Base-by-base conservation (phyloP, 2,329 filamentous ascomycete genomes). In the Furcasterigmium sp. region DNA sequence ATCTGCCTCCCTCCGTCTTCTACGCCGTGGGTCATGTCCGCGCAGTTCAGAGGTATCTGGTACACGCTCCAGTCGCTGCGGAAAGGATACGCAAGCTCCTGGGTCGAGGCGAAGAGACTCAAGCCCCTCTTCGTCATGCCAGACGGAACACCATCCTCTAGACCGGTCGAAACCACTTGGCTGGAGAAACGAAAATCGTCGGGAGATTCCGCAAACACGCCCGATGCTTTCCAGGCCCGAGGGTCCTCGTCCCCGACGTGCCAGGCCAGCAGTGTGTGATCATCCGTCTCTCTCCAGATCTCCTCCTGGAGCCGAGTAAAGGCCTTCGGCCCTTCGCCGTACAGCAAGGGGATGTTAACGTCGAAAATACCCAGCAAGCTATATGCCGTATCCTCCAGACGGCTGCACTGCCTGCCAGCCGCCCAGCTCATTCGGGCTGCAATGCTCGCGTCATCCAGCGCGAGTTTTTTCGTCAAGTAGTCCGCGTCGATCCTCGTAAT, bases 211-310 rank as follows among this genome's bases (percentile, higher is more conserved):
- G 38, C 38, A 21, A 40, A 23, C 4, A 40, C 38, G 10, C 38
- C 19, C 3, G 17, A 4, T 10, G 15, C 5, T 2, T 15, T n/a
- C 28, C 26, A 40, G 17, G 38, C 38, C 3, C 38, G 38, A 4
- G 25, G 38, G 15, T 40, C 38, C 17, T 15, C 28, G 7, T 15
- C 36, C 35, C 23, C 26, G 49, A 62, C 37, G 9, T 13, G n/a
- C 38, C 38, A 61, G 4, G 57, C 56, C 14, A 67, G 59, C 9
- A 65, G 47, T 4, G 59, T 59, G 19, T 66, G 60, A 42, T 67
- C 64, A n/a, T 58, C 52, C 2, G 57, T 51, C 17, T 43, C 49
- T 45, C 56, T 59, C 36, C 64, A 49, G 5, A 47, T 45, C 37
- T 56, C 51, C 21, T 54, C 46, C 32, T 56, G 52, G 3, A 56